phyloP scores from a whole-genome alignment of 2,329 filamentous ascomycete species.

The Diaporthe ampelina region DNA sequence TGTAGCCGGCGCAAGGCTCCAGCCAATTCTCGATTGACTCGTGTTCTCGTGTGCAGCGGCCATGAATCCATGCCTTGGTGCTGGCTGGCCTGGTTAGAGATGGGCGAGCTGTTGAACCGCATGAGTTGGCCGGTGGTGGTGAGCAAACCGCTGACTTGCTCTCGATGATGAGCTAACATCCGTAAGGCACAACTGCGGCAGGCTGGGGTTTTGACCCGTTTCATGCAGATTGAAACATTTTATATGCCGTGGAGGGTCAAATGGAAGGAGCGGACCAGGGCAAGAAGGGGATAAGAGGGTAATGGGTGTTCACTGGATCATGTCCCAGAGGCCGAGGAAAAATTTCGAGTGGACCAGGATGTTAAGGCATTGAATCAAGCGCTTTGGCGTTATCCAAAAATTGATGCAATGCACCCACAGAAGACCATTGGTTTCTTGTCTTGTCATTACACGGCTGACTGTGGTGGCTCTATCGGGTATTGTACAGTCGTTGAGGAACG shows the following conservation, averaged over 20 bases:
- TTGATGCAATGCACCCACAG: constrained; percentile 1
- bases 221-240: no score
- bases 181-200: no score
- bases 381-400: not conserved
- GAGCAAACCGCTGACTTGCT: no score
- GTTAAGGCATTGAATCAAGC: not conserved
- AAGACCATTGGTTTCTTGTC: constrained; percentile 15
- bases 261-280: no score
- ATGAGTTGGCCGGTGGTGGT: not conserved
- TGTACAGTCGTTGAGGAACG: constrained; percentile 40
- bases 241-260: no score
- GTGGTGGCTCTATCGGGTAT: constrained; percentile 42
- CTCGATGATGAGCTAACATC: not conserved
- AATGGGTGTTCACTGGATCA: not conserved
- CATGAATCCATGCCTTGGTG: not conserved
- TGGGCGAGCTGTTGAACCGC: not conserved
- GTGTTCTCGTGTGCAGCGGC: no score
- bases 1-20: not conserved
- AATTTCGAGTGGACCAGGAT: not conserved
- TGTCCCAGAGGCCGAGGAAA: not conserved
- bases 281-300: no score
- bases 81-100: no score
- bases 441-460: constrained; percentile 41
- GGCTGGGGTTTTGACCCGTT: accelerated
- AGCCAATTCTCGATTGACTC: no score